Base-by-base conservation (phyloP, 2,329 filamentous ascomycete genomes). In the Aureobasidium melanogenum region DNA sequence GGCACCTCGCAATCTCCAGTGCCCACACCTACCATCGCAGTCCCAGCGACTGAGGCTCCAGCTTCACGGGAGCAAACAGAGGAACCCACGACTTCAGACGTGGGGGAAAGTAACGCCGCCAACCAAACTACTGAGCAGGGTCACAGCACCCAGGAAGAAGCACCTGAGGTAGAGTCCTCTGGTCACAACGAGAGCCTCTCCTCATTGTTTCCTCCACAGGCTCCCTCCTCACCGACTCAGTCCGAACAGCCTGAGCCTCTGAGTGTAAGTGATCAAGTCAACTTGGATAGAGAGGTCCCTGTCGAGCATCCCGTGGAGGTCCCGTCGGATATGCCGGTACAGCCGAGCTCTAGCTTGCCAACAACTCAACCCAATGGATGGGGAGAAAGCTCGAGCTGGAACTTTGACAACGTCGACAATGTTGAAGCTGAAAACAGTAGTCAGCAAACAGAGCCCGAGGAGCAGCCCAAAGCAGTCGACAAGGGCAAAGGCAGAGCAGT, bases 401-500 rank as follows among this genome's bases (percentile, higher is more conserved):
- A 59, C 36, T 67, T 67, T 56, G 54, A 62, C 36, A 56, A 63
- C 3, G 10, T 61, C n/a, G 44, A 47, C 44, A 24, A 43, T 10
- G 19, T 24, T 10, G 30, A 39, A 41, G 24, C 17, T 8, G 43
- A 58, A 8, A 51, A 44, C 19, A 32, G 60, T n/a, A 47, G 46
- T 28, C 19, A 60, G 15, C 44, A 62, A 51, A 32, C 52, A 28
- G 39, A 26, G 50, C 15, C 32, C 15, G 54, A 48, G 30, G 36
- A 50, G 22, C 55, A 63, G 15, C 41, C 43, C 38, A 55, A 46
- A 61, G 56, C 59, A 58, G 43, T 60, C 39, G 65, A 67, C 36
- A 64, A 62, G 28, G 69, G 66, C 28, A 72, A 74, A 64, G 70
- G 72, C 17, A 75, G 74, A 61, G 70, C 74, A 24, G 72, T 73